These are phyloP conservation scores for Trametes elegans DNA, from an alignment of 768 basidiomycete genomes.

Conservation along the genomic window DNA sequence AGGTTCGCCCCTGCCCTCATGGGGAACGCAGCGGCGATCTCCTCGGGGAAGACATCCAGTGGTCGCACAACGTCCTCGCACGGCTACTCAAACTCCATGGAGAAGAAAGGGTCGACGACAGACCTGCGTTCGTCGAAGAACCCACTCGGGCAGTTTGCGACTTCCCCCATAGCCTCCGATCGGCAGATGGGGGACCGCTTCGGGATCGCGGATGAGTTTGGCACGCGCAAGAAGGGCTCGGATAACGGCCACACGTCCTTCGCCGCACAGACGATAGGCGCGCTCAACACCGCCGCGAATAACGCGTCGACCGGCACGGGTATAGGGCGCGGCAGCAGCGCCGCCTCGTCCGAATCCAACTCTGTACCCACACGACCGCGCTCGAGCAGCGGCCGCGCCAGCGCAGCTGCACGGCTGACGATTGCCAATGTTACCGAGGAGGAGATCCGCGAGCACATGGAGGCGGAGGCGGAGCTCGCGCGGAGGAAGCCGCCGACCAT, in stretches of 20 bases:
- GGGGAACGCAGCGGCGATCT: background rate
- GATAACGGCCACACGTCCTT: constrained; percentile 8
- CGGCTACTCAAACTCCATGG: constrained; percentile 17
- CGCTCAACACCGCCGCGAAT: constrained; percentile 4
- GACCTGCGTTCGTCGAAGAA: constrained; percentile 17
- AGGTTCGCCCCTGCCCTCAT: constrained; percentile 8
- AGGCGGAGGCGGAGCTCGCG: constrained; percentile 20
- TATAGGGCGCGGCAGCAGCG: background rate
- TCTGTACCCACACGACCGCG: constrained; percentile 28
- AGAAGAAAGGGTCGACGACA: constrained; percentile 3
- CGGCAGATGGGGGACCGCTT: constrained; percentile 18
- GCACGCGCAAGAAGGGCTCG: constrained; percentile 18
- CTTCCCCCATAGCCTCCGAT: constrained; percentile 26
- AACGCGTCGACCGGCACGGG: background rate
- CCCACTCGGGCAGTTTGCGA: constrained; percentile 30
- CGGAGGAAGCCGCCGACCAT: constrained; percentile 10
- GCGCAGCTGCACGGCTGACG: constrained; percentile 35
- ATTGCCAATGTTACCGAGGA: constrained; percentile 41
- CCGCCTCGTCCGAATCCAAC: constrained; percentile 10
- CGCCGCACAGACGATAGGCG: constrained; percentile 26
- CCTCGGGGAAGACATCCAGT: constrained; percentile 1
- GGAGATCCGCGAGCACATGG: constrained; percentile 44
- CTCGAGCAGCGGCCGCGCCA: constrained; percentile 26
- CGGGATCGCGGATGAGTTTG: constrained; percentile 27
- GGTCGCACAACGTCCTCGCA: constrained; percentile 17